Evolutionary conservation across 148 eudicot species (phyloP).

Genomic region (Persicaria maculosa): DNA sequence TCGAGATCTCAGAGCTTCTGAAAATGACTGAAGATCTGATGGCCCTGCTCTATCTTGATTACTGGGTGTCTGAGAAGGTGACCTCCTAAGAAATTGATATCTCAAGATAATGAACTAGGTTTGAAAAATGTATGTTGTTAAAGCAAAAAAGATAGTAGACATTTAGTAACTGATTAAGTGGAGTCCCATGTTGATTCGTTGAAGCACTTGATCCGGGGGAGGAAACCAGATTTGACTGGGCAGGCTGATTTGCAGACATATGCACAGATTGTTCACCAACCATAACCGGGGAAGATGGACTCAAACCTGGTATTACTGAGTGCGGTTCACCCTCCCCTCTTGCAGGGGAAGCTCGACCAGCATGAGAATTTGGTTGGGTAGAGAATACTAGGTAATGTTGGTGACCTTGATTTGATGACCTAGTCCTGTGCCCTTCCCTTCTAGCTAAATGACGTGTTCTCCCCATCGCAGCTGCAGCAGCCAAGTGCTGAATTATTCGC

Average conservation of each 20-base stretch:
- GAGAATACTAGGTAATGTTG: conserved; percentile 77
- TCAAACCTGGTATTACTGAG: conserved; percentile 29
- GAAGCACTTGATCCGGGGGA: too few species aligned
- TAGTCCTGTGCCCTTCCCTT: conserved; percentile 73
- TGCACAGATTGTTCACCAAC: neutral
- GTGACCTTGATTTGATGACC: conserved; percentile 77
- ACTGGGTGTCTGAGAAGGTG: too few species aligned
- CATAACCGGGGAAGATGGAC: conserved; percentile 31
- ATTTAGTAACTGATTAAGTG: too few species aligned
- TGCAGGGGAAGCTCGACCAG: conserved; percentile 30
- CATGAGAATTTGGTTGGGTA: conserved; percentile 41
- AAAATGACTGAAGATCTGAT: too few species aligned
- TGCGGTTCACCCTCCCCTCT: conserved; percentile 37
- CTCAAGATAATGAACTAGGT: too few species aligned
- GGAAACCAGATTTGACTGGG: neutral
- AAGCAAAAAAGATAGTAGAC: neutral
- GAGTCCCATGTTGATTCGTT: too few species aligned
- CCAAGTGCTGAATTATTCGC: conserved; percentile 90
- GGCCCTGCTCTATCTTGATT: too few species aligned
- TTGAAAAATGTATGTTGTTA: too few species aligned
- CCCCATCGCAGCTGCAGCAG: conserved; percentile 98
- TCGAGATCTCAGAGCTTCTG: conserved; percentile 13
- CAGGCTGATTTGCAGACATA: too few species aligned
- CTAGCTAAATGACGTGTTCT: conserved; percentile 75
- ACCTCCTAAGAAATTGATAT: too few species aligned